Base-by-base conservation (phyloP, 805 yeast species). In the Saccharomycopsis fermentans region DNA sequence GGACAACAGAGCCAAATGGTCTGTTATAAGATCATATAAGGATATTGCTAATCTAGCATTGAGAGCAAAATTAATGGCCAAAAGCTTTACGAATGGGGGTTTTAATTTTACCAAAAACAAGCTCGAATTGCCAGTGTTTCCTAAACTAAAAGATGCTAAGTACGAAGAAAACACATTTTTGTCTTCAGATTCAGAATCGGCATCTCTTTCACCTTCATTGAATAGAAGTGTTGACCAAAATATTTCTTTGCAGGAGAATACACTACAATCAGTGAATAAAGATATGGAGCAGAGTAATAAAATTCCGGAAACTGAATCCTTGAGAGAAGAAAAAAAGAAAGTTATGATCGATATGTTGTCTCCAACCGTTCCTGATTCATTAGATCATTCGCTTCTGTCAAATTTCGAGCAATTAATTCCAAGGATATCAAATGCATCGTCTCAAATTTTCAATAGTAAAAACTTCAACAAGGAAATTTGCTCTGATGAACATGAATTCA, bases 1-100 rank as follows among this genome's bases (percentile, higher is more conserved):
- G 1, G 80, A 82, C 5, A 81, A 84, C 58, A 73, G 90, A 57
- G 73, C 90, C 65, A 81, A 81, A 64, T 94, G 99, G 99, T 75
- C 84, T 0, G 80, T 94, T 6, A 76, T 81, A 32, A 86, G 85
- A 65, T 85, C 82, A 24, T 81, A 84, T 54, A 81, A 83, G 64
- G 96, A 90, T 62, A 74, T 94, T 50, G 72, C 80, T n/a, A 77
- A 76, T 16, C 57, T 61, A 24, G 50, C 58, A 6, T 16, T 50
- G 5, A 53, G 54, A 50, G 26, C 56, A 29, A 60, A 55, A 34
- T 24, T 60, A 17, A 26, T 58, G 26, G 21, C 52, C 4, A 40
- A 19, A 29, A 27, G 55, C 39, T 29, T 57, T 17, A 35, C 58
- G 32, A 39, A 21, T 35, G 58, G 60, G 9, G 56, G 58, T 11